Base-by-base conservation (phyloP, 441 rosid species). In the Jatropha podagrica region DNA sequence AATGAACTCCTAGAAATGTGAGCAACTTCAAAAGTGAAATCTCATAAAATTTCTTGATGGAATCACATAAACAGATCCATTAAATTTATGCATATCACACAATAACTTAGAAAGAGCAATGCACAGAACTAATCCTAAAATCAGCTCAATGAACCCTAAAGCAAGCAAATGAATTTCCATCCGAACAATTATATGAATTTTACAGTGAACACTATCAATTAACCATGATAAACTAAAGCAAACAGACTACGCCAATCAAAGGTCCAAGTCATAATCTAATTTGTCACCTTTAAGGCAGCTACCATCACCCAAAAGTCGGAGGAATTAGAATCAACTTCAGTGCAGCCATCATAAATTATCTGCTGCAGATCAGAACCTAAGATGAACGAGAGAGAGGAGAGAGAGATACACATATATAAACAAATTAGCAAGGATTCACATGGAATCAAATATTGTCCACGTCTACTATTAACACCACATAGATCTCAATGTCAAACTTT, bases 241-340 rank as follows among this genome's bases (percentile, higher is more conserved):
- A 74, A 68, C 37, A 15, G 61, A 51, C 41, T 41, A 14, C 14
- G 20, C 18, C 46, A 63, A 65, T 55, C 44, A 37, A 42, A 73
- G 72, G 74, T 66, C 75, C 44, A 75, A 69, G 71, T 27, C 65
- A 68, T n/a, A 59, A 75, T 48, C 32, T 55, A 77, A 81, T 83
- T 72, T 78, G 82, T 68, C 81, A 95, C 99, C 98, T 95, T 93
- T 78, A 95, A 84, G 54, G 97, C 97, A 60, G 97, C 95, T 77
- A 91, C 92, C 96, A 95, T 91, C 83, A 95, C 87, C 99, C 99
- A 95, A 85, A 93, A 95, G 64, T 92, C 90, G 12, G 97, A 92
- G 72, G 98, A 91, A 82, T 65, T 85, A 20, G 88, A 84, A 78
- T 73, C 84, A 83, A 90, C 88, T 81, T 92, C 98, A 78, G 82